These are phyloP conservation scores for Didymella pinodella DNA, from an alignment of 2,329 filamentous ascomycete genomes.

Conservation along the genomic window DNA sequence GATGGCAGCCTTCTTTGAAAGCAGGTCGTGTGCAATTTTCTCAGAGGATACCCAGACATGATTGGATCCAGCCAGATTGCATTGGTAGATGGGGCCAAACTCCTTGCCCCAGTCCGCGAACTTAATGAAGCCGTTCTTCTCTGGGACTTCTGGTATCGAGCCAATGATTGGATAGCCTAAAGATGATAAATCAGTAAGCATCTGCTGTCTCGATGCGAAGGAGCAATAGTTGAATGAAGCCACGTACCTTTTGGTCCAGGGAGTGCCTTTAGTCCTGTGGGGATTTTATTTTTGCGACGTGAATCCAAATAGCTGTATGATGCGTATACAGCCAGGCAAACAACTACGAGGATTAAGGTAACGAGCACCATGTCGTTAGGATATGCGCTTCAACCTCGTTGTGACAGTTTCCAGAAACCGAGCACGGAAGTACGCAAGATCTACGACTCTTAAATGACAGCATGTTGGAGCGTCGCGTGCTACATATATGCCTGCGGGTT, in stretches of 20 bases:
- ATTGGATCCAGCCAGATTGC: conserved; percentile 55
- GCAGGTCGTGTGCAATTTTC: conserved; percentile 53
- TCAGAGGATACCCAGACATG: conserved; percentile 58
- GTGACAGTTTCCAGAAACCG: conserved; percentile 15
- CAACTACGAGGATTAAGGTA: conserved; percentile 38
- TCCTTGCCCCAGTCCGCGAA: conserved; percentile 57
- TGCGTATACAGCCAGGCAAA: conserved; percentile 35
- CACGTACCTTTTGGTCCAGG: conserved; percentile 53
- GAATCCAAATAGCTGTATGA: conserved; percentile 41
- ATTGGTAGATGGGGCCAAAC: conserved; percentile 57
- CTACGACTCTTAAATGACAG: conserved; percentile 21
- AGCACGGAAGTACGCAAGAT: conserved; percentile 15
- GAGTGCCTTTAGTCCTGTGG: conserved; percentile 48
- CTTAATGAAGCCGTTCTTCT: conserved; percentile 55
- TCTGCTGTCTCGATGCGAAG: background rate
- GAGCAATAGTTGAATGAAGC: background rate
- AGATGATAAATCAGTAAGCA: conserved; percentile 20
- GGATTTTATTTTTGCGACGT: conserved; percentile 40
- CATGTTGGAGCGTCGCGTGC: conserved; percentile 22
- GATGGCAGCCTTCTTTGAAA: conserved; percentile 55
- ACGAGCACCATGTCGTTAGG: conserved; percentile 43
- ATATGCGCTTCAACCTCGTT: conserved; percentile 15
- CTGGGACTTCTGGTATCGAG: conserved; percentile 54
- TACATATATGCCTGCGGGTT: conserved; percentile 42
- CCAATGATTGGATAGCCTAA: conserved; percentile 56